A percentile compares a stretch with the other conserved stretches of the same genome.
phyloP scores from a whole-genome alignment of 208 protist genomes.

The Leishmania major region DNA sequence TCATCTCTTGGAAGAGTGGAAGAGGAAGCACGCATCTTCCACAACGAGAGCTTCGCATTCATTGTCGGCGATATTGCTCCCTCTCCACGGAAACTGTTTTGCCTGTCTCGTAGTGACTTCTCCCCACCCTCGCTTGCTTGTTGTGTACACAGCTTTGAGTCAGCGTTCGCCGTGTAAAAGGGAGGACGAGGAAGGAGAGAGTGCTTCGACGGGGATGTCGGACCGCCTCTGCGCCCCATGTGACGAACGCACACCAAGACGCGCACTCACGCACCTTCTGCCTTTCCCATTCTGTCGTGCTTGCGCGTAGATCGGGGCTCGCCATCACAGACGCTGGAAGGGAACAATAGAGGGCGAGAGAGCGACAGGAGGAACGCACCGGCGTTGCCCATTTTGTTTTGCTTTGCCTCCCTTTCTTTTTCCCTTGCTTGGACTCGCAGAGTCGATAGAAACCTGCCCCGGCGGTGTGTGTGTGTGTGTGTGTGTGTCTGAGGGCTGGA shows the following conservation, averaged over 20 bases:
- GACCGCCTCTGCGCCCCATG: neutral
- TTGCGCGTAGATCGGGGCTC: no score
- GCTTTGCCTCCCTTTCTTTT: neutral
- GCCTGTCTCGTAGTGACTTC: neutral
- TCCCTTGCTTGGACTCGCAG: neutral
- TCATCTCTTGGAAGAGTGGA: neutral
- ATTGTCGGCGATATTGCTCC: neutral
- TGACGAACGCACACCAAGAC: neutral
- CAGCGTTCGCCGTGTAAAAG: neutral
- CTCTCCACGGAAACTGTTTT: neutral
- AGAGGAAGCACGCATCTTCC: neutral
- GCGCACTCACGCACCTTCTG: neutral
- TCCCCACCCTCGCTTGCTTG: neutral
- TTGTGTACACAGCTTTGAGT: neutral
- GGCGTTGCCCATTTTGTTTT: slow-evolving; percentile 5
- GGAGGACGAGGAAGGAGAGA: neutral
- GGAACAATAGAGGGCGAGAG: neutral
- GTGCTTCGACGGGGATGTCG: neutral
- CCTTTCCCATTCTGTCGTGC: neutral
- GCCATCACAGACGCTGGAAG: no score
- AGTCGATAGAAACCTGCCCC: neutral
- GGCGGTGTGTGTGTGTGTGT: neutral
- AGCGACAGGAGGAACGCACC: neutral
- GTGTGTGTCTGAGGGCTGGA: no score
- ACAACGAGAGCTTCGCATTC: neutral